phyloP scores from a whole-genome alignment of 495 filamentous ascomycete species.

The Xylona heveae region DNA sequence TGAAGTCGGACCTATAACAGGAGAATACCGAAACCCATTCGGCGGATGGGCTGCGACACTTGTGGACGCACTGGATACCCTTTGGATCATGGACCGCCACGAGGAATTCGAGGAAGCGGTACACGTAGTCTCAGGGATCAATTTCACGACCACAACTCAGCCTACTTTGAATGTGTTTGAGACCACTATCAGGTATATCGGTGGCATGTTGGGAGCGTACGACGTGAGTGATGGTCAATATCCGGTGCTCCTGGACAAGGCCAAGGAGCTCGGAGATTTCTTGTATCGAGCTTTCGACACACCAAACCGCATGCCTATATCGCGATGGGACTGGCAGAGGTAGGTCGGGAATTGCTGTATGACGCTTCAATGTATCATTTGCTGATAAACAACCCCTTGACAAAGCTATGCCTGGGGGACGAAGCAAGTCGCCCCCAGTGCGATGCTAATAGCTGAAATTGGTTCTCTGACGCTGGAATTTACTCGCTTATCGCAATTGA shows the following conservation, averaged over 20 bases:
- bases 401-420: too few species aligned
- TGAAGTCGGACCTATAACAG: constrained; percentile 18
- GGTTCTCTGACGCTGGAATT: constrained; percentile 21
- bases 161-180: constrained; percentile 46
- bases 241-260: constrained; percentile 56
- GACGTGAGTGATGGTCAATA: constrained; percentile 59
- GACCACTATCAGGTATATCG: constrained; percentile 73
- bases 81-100: constrained; percentile 91
- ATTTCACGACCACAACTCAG: constrained; percentile 56
- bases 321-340: too few species aligned
- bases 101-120: constrained; percentile 79
- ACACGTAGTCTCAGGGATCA: constrained; percentile 53
- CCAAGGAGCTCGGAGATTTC: constrained; percentile 69
- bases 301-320: constrained; percentile 87
- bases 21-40: constrained; percentile 43
- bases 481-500: constrained; percentile 16
- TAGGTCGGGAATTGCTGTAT: too few species aligned
- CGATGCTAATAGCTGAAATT: too few species aligned
- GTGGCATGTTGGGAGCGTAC: constrained; percentile 67
- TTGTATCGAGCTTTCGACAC: constrained; percentile 89
- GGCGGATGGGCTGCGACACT: constrained; percentile 89
- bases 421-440: too few species aligned
- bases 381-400: too few species aligned
- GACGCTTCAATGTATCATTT: too few species aligned
- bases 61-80: constrained; percentile 79